Base-by-base conservation (phyloP, 1,139 yeast species). In the Pichia norvegensis region DNA sequence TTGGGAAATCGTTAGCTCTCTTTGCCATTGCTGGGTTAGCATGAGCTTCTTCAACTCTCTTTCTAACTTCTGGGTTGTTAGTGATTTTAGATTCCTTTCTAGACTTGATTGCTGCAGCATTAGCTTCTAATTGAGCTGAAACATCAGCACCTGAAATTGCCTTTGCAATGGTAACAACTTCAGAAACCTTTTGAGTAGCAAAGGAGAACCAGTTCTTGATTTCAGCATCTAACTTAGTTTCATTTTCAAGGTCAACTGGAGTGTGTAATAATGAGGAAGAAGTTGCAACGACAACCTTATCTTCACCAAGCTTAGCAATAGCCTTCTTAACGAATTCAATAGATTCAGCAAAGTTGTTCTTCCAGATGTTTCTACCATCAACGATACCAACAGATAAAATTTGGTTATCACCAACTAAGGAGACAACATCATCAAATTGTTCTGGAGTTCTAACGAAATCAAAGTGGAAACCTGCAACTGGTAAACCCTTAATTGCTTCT, bases 361-460 rank as follows among this genome's bases (percentile, higher is more conserved):
- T 92, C 98, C 98, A 92, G 72, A 92, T 86, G 81, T 92, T 92
- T 81, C 98, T 88, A 74, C 98, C 98, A 63, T 87, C 95, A 63
- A 92, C 92, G 62, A 92, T 79, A 85, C 98, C 98, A 57, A 84
- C 95, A 55, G 97, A 90, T 66, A 92, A 77, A 55, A 76, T 72
- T 76, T 92, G 95, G 60, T 80, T 76, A 49, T 68, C 69, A 55
- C 74, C 65, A 53, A 90, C 72, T 63, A 84, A 74, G 50, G 78
- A 72, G 52, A 78, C 72, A 61, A 86, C 95, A 48, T 80, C 86
- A 48, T 87, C 92, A 57, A 92, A 81, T 78, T 92, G 98, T 70
- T 85, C 95, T 64, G 98, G 95, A 59, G 81, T 85, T 79, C 97
- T 88, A 68, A 81, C 94, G 62, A 87, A 86, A 76, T 92, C 98